Evolutionary conservation across 2,329 filamentous ascomycete genomes (phyloP).

Genomic region (Colletotrichum siamense): DNA sequence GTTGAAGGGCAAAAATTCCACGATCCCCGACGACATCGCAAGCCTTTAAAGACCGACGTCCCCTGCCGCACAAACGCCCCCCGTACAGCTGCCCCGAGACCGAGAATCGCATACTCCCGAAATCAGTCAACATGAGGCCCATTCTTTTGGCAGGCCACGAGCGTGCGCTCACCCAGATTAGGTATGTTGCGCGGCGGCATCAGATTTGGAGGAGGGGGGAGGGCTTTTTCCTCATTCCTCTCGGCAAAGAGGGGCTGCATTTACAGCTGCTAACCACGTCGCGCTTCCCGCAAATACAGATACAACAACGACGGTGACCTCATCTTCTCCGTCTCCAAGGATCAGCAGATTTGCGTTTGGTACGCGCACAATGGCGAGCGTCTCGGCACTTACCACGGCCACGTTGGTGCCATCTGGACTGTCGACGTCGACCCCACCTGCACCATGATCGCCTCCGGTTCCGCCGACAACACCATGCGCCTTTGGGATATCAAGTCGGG

Average conservation of each 20-base stretch:
- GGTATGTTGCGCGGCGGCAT: constrained; percentile 53
- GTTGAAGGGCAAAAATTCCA: constrained; percentile 25
- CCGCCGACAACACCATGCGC: constrained; percentile 97
- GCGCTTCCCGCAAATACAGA: constrained; percentile 43
- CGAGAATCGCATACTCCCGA: constrained; percentile 21
- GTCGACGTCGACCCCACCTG: constrained; percentile 95
- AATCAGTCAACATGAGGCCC: constrained; percentile 80
- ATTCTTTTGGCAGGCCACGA: constrained; percentile 97
- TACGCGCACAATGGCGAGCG: constrained; percentile 98
- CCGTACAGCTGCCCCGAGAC: constrained; percentile 18
- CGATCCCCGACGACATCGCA: constrained; percentile 17
- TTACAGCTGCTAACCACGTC: constrained; percentile 4
- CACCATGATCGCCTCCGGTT: constrained; percentile 90
- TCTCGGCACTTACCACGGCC: constrained; percentile 93
- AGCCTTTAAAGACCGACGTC: constrained; percentile 24
- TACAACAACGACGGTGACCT: constrained; percentile 96
- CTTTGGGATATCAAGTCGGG: constrained; percentile 96
- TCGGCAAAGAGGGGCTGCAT: not conserved
- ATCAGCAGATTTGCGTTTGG: constrained; percentile 97
- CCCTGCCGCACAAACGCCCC: constrained; percentile 19
- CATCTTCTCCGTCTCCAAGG: constrained; percentile 94
- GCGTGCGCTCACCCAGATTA: constrained; percentile 94
- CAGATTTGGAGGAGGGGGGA: constrained; percentile 4
- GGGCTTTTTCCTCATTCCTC: not conserved
- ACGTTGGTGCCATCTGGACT: constrained; percentile 98